These are phyloP conservation scores for Xylaria sp. DNA, from an alignment of 2,329 filamentous ascomycete species.

Conservation along the genomic window DNA sequence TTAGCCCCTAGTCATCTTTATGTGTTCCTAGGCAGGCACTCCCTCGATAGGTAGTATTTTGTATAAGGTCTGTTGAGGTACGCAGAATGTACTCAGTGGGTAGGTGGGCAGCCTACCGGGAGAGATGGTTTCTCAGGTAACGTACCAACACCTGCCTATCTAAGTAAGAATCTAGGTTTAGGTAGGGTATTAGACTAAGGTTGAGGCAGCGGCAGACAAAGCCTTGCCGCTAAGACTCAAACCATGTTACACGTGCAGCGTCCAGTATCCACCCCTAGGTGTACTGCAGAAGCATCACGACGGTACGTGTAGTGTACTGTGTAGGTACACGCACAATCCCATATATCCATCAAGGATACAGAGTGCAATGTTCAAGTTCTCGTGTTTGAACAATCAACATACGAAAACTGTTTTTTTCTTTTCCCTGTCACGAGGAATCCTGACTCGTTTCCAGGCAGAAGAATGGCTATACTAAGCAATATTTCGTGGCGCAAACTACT, in stretches of 20 bases:
- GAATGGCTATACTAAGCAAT: neutral
- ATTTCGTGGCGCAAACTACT: conserved; percentile 10
- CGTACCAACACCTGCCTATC: neutral
- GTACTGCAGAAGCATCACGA: no score
- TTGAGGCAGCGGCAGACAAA: neutral
- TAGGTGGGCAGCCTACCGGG: neutral
- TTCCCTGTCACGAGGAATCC: neutral
- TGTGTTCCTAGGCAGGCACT: neutral
- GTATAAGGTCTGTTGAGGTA: no score
- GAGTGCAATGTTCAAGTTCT: neutral
- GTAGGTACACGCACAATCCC: neutral
- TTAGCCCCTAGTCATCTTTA: neutral
- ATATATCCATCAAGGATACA: neutral
- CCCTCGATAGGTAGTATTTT: neutral
- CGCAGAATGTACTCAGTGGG: no score
- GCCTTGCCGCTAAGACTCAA: neutral
- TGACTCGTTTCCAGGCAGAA: neutral
- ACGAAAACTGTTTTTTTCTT: neutral
- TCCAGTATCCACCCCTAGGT: neutral
- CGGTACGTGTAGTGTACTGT: neutral
- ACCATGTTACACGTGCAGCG: neutral
- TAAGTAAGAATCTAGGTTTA: neutral
- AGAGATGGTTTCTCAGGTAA: conserved; percentile 8
- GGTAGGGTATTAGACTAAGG: neutral
- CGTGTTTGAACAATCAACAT: neutral